These are phyloP conservation scores for Globisporangium emineosum DNA, from an alignment of 352 stramenopile species.

Conservation along the genomic window DNA sequence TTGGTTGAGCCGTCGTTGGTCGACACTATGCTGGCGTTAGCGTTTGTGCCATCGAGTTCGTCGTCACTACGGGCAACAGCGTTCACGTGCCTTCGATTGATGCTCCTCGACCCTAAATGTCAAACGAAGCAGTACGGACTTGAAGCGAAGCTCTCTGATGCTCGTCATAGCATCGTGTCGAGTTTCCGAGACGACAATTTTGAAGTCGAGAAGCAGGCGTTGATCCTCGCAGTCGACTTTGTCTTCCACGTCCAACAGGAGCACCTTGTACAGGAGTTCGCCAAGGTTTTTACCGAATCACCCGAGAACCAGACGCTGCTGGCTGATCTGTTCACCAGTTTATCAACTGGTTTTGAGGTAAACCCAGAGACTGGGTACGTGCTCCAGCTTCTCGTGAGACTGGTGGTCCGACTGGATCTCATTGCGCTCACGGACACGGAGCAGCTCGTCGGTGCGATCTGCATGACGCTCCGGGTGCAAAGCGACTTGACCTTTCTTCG, in stretches of 20 bases:
- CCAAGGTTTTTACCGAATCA: conserved; percentile 13
- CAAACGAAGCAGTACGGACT: conserved; percentile 9
- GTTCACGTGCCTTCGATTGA: conserved; percentile 16
- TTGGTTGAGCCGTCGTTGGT: conserved; percentile 6
- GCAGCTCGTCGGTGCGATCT: conserved; percentile 27
- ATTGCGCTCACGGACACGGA: conserved; percentile 25
- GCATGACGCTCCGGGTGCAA: conserved; percentile 23
- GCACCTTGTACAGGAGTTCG: conserved; percentile 2
- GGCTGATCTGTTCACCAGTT: conserved; percentile 9
- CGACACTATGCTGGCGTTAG: conserved; percentile 3
- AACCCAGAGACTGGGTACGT: conserved; percentile 20
- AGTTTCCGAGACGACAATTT: conserved; percentile 11
- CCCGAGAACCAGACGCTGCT: conserved; percentile 11
- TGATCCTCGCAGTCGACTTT: conserved; percentile 15
- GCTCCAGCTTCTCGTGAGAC: conserved; percentile 29
- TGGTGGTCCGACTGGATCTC: conserved; percentile 28
- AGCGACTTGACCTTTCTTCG: conserved; percentile 31
- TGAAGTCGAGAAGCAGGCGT: conserved; percentile 17
- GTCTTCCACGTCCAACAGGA: conserved; percentile 14
- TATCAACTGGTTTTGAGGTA: neutral
- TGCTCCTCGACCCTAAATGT: conserved; percentile 15
- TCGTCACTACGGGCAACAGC: conserved; percentile 5
- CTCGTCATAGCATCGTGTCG: neutral
- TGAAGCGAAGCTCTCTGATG: conserved; percentile 11
- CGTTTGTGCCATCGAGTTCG: neutral